These are phyloP conservation scores for Rhynchospora breviuscula DNA, from an alignment of 176 grass and related monocot species.

Conservation along the genomic window DNA sequence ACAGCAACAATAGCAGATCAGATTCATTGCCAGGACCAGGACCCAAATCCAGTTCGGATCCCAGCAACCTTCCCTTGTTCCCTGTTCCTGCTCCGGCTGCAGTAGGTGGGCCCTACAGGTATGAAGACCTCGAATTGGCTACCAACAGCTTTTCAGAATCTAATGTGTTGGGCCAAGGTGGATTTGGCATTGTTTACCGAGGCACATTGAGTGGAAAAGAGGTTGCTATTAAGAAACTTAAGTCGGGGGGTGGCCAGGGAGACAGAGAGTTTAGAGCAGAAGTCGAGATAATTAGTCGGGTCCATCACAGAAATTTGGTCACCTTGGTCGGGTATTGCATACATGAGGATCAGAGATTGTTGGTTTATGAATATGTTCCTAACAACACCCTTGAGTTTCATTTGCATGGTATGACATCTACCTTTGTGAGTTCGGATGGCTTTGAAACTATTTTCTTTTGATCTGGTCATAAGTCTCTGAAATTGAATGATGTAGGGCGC, in stretches of 20 bases:
- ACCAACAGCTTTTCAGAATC: conserved; percentile 60
- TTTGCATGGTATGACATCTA: conserved; percentile 49
- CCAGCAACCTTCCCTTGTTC: conserved; percentile 23
- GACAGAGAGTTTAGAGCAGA: conserved; percentile 82
- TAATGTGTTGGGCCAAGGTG: conserved; percentile 77
- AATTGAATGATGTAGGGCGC: conserved; percentile 32
- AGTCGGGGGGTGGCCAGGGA: conserved; percentile 56
- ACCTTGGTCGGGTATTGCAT: conserved; percentile 79
- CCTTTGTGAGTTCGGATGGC: background rate
- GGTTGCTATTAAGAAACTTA: conserved; percentile 86
- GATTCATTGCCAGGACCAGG: conserved; percentile 11
- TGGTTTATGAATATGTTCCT: conserved; percentile 79
- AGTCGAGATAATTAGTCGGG: conserved; percentile 76
- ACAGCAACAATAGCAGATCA: conserved; percentile 9
- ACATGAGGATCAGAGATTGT: conserved; percentile 54
- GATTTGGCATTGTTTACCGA: conserved; percentile 75
- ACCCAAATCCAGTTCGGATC: background rate
- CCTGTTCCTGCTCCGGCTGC: conserved; percentile 8
- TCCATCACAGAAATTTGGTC: conserved; percentile 81
- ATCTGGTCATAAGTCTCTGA: background rate
- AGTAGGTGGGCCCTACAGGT: conserved; percentile 35
- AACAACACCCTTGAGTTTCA: conserved; percentile 84
- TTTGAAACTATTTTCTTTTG: background rate
- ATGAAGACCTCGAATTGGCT: conserved; percentile 59
- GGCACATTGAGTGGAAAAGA: conserved; percentile 51